These are phyloP conservation scores for Oemleria cerasiformis DNA, from an alignment of 306 rosid species.

Conservation along the genomic window DNA sequence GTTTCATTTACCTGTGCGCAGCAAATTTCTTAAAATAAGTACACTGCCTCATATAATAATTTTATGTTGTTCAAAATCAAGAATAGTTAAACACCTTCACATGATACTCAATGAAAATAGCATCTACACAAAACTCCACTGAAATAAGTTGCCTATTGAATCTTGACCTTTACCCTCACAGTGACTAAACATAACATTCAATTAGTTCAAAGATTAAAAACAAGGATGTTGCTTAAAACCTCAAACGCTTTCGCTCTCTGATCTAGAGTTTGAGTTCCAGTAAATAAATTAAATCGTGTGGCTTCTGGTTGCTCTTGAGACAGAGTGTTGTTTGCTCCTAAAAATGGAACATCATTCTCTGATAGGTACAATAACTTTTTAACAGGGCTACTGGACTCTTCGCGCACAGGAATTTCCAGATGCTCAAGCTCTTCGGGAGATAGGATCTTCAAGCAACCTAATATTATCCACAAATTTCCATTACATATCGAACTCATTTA, in stretches of 20 bases:
- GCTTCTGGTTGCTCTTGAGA: constrained; percentile 41
- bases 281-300: constrained; percentile 69
- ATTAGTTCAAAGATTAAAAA: constrained; percentile 16
- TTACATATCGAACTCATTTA: not conserved
- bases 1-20: constrained; percentile 58
- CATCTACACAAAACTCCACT: not conserved
- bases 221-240: constrained; percentile 52
- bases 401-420: constrained; percentile 51
- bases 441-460: constrained; percentile 85
- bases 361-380: constrained; percentile 46
- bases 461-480: constrained; percentile 23
- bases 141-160: not conserved
- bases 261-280: constrained; percentile 82
- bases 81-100: not conserved
- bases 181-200: constrained; percentile 5
- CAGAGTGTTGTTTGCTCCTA: constrained; percentile 34
- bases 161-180: constrained; percentile 5
- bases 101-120: not conserved
- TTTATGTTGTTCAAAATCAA: not conserved
- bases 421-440: constrained; percentile 82
- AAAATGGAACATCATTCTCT: constrained; percentile 39
- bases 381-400: constrained; percentile 40
- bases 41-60: not conserved
- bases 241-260: constrained; percentile 67
- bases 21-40: constrained; percentile 17